Conservation (phyloP, 1,284 basidiomycete genomes). For the Hymenochaete sp. region DNA sequence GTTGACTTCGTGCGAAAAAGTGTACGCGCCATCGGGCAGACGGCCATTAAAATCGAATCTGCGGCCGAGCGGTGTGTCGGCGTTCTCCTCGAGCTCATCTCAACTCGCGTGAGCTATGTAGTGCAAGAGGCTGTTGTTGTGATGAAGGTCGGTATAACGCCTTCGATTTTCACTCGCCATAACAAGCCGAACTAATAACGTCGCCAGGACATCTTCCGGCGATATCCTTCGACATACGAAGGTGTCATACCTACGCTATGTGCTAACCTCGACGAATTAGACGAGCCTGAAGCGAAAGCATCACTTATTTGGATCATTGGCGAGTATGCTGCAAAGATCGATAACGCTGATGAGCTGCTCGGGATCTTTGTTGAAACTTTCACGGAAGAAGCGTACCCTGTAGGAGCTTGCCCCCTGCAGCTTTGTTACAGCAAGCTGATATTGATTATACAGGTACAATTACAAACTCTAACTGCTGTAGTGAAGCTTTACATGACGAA, state of each 20-base stretch:
- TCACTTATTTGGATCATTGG: constrained; percentile 99
- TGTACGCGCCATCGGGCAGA: constrained; percentile 91
- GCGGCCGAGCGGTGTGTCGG: constrained; percentile 94
- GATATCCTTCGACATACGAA: constrained; percentile 97
- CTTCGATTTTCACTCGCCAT: neutral
- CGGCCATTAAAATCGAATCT: constrained; percentile 90
- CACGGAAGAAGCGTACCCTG: constrained; percentile 87
- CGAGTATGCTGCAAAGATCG: constrained; percentile 95
- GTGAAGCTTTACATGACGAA: constrained; percentile 96
- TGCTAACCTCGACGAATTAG: constrained; percentile 90
- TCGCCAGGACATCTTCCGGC: constrained; percentile 90
- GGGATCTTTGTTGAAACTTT: constrained; percentile 88
- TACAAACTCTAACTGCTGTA: constrained; percentile 91
- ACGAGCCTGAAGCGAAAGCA: constrained; percentile 97
- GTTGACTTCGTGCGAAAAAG: constrained; percentile 96
- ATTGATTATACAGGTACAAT: constrained; percentile 60
- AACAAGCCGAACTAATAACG: constrained; percentile 4
- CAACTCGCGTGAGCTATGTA: constrained; percentile 90
- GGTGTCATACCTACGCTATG: constrained; percentile 94
- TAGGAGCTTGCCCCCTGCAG: constrained; percentile 30
- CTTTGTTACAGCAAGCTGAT: constrained; percentile 4
- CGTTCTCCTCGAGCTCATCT: constrained; percentile 86
- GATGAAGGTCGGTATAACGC: constrained; percentile 69
- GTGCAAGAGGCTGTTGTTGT: constrained; percentile 98
- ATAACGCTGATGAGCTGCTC: constrained; percentile 90